These are phyloP conservation scores for Cyclocybe aegerita DNA, from an alignment of 768 basidiomycete genomes.

Conservation along the genomic window DNA sequence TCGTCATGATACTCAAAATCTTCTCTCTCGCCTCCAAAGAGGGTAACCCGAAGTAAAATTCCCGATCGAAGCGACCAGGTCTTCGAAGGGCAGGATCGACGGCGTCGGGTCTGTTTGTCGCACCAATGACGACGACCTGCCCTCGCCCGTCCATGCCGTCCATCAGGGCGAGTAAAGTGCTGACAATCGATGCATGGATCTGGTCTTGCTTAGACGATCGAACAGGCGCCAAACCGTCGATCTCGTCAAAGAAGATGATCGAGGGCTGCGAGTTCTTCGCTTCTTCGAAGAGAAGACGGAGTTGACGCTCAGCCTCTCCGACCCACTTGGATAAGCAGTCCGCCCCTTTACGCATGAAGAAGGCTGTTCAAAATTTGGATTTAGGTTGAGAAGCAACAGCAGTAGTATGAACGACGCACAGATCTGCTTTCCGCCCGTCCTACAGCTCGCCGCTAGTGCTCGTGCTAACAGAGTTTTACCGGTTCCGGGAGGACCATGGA, in stretches of 20 bases:
- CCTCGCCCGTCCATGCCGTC: slow-evolving; percentile 99
- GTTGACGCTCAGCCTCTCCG: slow-evolving; percentile 95
- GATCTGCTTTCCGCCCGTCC: slow-evolving; percentile 82
- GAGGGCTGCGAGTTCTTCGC: slow-evolving; percentile 89
- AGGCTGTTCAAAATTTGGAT: slow-evolving; percentile 52
- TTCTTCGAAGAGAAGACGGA: slow-evolving; percentile 94
- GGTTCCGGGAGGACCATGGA: slow-evolving; percentile 99
- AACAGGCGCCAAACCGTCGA: slow-evolving; percentile 97
- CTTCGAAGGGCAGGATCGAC: slow-evolving; percentile 93
- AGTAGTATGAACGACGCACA: slow-evolving; percentile 49
- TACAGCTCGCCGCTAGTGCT: slow-evolving; percentile 90
- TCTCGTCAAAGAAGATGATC: slow-evolving; percentile 99
- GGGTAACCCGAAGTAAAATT: slow-evolving; percentile 97
- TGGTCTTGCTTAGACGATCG: slow-evolving; percentile 99
- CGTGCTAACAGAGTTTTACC: slow-evolving; percentile 94
- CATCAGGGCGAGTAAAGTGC: slow-evolving; percentile 94
- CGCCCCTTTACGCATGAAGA: slow-evolving; percentile 99
- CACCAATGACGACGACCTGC: slow-evolving; percentile 96
- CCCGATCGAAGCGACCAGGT: slow-evolving; percentile 94
- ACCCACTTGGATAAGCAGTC: slow-evolving; percentile 99
- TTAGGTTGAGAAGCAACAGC: not conserved
- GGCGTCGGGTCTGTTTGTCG: slow-evolving; percentile 97
- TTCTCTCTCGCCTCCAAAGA: slow-evolving; percentile 80
- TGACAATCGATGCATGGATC: slow-evolving; percentile 97
- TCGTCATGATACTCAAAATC: slow-evolving; percentile 89